Base-by-base conservation (phyloP, 352 stramenopile genomes). In the Phytophthora syringae region DNA sequence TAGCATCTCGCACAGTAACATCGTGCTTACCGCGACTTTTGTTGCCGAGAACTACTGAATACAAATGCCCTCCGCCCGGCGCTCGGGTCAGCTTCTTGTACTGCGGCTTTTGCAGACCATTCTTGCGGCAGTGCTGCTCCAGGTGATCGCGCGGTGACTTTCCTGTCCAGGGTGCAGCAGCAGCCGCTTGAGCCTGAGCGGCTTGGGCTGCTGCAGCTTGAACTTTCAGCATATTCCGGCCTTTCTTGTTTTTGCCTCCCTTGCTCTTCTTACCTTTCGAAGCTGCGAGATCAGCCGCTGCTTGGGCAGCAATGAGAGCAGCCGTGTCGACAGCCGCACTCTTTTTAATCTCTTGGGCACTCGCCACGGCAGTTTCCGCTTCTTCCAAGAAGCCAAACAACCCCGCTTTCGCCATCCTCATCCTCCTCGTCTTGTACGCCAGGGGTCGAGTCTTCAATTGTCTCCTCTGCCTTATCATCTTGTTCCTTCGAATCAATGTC, bases 131-230 rank as follows among this genome's bases (percentile, higher is more conserved):
- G 30, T 88, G 77, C 47, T 98, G 88, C 25, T 97, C 75, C 30
- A 98, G 71, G 28, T 95, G 82, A 52, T 97, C 82, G 28, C 94
- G 79, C 3, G 95, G 94, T 3, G 89, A 97, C 44, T 92, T 94
- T 37, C 84, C 84, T 0, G 82, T 93, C 84, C 84, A 93, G 2
- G 70, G 12, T 3, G 67, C 27, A 7, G 59, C 28, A 20, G 57
- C 42, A 40, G 64, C 48, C 43, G 62, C 45, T 43, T 67, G 57
- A 2, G 66, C 43, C 21, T 72, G 56, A 34, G 64, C 50, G 16
- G 69, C 52, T 52, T 70, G 49, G 52, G 70, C 53, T 25, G 57
- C 60, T 1, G 58, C 61, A 3, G 69, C 59, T 40, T 72, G 56
- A 5, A 61, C 45, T 42, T 74, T 78, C 12, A 81, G 27, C 45